Evolutionary conservation across 768 basidiomycete genomes (phyloP).

Genomic region (Paxillus rubicundulus): DNA sequence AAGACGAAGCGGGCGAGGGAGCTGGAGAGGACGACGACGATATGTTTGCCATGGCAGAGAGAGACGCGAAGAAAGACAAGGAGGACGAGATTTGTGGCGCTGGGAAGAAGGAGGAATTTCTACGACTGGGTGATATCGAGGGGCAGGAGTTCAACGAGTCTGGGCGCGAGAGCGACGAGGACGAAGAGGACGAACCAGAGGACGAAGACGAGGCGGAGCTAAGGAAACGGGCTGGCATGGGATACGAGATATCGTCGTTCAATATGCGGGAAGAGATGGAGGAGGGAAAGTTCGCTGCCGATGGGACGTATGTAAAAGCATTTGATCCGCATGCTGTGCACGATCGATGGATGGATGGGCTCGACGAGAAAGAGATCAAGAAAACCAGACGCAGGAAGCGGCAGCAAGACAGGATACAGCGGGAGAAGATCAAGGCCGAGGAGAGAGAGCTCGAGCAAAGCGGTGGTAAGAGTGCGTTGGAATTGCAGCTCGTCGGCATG

Average conservation of each 20-base stretch:
- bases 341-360: conserved; percentile 93
- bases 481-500: conserved; percentile 65
- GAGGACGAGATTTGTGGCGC: conserved; percentile 43
- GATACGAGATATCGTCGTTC: conserved; percentile 90
- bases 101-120: conserved; percentile 66
- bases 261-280: conserved; percentile 99
- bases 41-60: conserved; percentile 73
- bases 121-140: conserved; percentile 92
- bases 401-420: conserved; percentile 69
- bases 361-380: conserved; percentile 84
- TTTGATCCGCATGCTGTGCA: conserved; percentile 90
- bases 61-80: conserved; percentile 48
- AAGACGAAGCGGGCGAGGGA: conserved; percentile 46
- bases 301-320: conserved; percentile 82
- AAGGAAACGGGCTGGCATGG: conserved; percentile 84
- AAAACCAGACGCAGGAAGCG: conserved; percentile 74
- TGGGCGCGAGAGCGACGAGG: conserved; percentile 38
- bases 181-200: conserved; percentile 43
- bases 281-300: conserved; percentile 94
- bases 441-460: conserved; percentile 69
- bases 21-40: conserved; percentile 71
- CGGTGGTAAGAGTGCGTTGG: conserved; percentile 61
- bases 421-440: conserved; percentile 66
- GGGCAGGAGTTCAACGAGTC: conserved; percentile 79
- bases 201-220: conserved; percentile 81